Percentiles rank a stretch among this genome's conserved stretches.
Evolutionary conservation across 2,329 filamentous ascomycete genomes (phyloP).

Genomic region (Leptographium lundbergii): DNA sequence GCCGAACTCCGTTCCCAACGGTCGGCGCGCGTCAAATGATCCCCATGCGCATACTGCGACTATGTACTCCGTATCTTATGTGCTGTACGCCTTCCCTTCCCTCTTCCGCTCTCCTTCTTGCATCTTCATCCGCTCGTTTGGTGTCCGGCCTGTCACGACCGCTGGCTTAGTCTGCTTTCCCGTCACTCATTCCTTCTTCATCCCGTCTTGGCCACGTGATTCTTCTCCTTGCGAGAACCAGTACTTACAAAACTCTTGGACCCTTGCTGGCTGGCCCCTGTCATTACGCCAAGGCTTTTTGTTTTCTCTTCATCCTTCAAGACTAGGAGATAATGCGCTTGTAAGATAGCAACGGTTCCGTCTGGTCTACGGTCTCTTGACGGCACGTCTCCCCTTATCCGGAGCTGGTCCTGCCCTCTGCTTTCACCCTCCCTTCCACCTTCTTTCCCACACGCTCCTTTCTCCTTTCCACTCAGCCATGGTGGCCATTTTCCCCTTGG

Average conservation of each 20-base stretch:
- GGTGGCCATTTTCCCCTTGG: conserved; percentile 6
- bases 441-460: background rate
- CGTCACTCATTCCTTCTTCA: no score
- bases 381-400: background rate
- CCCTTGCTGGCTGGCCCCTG: background rate
- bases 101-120: background rate
- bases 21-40: background rate
- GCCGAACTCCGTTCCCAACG: background rate
- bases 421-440: background rate
- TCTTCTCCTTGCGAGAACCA: background rate
- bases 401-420: background rate
- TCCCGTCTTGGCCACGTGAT: background rate
- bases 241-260: background rate
- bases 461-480: background rate
- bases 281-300: background rate
- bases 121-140: no score
- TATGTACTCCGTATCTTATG: no score
- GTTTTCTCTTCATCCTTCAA: background rate
- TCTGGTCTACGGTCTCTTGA: background rate
- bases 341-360: background rate
- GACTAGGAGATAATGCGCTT: background rate
- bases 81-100: background rate
- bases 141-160: no score
- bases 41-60: no score
- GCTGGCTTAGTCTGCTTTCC: no score